These are phyloP conservation scores for Tuber indicum DNA, from an alignment of 495 filamentous ascomycete species.

Conservation along the genomic window DNA sequence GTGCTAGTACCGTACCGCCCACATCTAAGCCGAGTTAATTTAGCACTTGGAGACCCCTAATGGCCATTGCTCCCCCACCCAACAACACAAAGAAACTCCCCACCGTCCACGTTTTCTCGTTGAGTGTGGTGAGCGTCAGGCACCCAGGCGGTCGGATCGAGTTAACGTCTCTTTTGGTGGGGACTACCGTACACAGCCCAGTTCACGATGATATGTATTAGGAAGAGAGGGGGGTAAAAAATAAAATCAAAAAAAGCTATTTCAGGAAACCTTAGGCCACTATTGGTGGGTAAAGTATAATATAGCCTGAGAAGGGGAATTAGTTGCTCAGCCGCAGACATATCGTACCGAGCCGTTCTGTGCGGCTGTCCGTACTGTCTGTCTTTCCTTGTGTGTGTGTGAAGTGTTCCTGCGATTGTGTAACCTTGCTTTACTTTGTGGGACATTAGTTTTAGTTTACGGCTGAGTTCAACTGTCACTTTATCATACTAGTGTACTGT, in stretches of 20 bases:
- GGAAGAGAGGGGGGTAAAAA: neutral
- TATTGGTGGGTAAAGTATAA: neutral
- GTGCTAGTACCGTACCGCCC: neutral
- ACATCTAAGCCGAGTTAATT: neutral
- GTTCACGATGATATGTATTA: neutral
- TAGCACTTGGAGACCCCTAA: neutral
- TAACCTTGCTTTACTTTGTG: neutral
- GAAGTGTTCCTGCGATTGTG: slow-evolving; percentile 1
- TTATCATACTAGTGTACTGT: neutral
- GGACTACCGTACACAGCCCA: neutral
- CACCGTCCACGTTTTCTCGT: neutral
- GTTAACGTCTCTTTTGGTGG: neutral
- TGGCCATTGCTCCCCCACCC: neutral
- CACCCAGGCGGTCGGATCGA: neutral
- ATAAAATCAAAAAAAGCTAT: neutral
- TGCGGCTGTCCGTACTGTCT: neutral
- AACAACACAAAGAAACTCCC: neutral
- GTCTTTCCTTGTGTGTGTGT: neutral
- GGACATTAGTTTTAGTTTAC: neutral
- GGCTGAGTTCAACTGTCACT: neutral
- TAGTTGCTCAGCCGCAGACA: neutral
- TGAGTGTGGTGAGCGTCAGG: neutral
- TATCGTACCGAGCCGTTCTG: neutral
- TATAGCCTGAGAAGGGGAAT: neutral
- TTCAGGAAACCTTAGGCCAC: neutral